phyloP scores from a whole-genome alignment of 805 yeast species.

The Wilhelminamyces savonicus region DNA sequence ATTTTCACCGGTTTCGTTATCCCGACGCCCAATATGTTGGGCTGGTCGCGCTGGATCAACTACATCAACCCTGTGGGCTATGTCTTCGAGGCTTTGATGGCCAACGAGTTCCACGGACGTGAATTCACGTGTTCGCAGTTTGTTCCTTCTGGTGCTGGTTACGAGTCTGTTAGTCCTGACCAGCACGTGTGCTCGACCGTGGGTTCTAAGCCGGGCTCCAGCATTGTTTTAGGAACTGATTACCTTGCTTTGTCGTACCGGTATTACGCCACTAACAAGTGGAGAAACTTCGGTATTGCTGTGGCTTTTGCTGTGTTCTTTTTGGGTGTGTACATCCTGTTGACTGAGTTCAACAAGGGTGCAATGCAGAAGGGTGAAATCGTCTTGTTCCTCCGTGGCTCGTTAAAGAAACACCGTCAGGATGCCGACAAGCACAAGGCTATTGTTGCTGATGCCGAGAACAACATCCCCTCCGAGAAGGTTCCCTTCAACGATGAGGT shows the following conservation, averaged over 20 bases:
- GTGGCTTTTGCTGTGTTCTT: conserved; percentile 46
- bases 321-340: conserved; percentile 24
- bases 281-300: conserved; percentile 77
- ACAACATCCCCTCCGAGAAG: conserved; percentile 16
- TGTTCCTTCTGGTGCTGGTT: conserved; percentile 58
- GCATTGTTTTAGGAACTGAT: conserved; percentile 50
- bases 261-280: conserved; percentile 53
- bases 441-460: conserved; percentile 8
- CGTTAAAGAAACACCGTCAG: conserved; percentile 11
- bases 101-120: conserved; percentile 57
- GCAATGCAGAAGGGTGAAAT: conserved; percentile 41
- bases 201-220: conserved; percentile 54
- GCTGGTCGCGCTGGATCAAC: conserved; percentile 30
- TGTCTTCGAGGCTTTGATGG: conserved; percentile 47
- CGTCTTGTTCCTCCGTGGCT: conserved; percentile 14
- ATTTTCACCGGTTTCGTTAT: conserved; percentile 47
- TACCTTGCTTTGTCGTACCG: conserved; percentile 44
- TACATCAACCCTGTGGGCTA: conserved; percentile 38
- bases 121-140: conserved; percentile 48
- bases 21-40: conserved; percentile 33
- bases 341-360: conserved; percentile 40
- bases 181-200: conserved; percentile 52
- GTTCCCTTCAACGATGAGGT: conserved; percentile 19
- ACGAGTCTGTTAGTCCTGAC: conserved; percentile 27
- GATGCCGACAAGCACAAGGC: conserved; percentile 9